These are phyloP conservation scores for Yamadazyma nakazawae DNA, from an alignment of 805 yeast genomes.

Conservation along the genomic window DNA sequence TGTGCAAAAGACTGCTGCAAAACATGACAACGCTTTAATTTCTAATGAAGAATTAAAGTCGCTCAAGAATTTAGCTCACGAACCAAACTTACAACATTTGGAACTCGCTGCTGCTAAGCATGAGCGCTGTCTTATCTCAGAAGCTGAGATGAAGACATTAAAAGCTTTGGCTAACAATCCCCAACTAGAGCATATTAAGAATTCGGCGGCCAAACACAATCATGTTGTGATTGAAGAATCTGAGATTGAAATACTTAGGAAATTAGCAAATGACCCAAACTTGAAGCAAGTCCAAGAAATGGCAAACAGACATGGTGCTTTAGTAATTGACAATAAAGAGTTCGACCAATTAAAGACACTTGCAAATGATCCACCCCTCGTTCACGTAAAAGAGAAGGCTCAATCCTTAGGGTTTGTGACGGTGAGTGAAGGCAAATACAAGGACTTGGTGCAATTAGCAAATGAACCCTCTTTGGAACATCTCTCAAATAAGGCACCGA, in stretches of 20 bases:
- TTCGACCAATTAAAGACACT: constrained; percentile 9
- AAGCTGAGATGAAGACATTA: not conserved
- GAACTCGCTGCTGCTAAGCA: constrained; percentile 17
- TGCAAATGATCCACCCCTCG: constrained; percentile 8
- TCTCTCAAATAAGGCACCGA: constrained; percentile 10
- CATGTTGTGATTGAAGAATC: constrained; percentile 10
- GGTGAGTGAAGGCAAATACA: constrained; percentile 12
- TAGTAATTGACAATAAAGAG: constrained; percentile 10
- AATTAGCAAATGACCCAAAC: constrained; percentile 8
- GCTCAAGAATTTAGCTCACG: too few relatives aligned
- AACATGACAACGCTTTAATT: too few relatives aligned
- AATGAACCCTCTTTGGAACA: constrained; percentile 14
- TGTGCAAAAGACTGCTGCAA: too few relatives aligned
- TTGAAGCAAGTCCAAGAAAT: constrained; percentile 6
- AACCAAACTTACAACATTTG: too few relatives aligned
- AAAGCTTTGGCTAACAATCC: constrained; percentile 19
- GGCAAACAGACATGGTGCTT: constrained; percentile 9
- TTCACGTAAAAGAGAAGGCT: constrained; percentile 17
- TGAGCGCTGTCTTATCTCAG: not conserved
- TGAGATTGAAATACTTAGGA: constrained; percentile 14
- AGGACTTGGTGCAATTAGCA: not conserved
- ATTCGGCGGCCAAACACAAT: constrained; percentile 18
- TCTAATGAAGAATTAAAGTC: too few relatives aligned
- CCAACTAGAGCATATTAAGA: constrained; percentile 21
- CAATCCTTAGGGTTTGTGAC: constrained; percentile 15